Evolutionary conservation across 1,284 basidiomycete species (phyloP).

Genomic region (Apiotrichum veenhuisii): DNA sequence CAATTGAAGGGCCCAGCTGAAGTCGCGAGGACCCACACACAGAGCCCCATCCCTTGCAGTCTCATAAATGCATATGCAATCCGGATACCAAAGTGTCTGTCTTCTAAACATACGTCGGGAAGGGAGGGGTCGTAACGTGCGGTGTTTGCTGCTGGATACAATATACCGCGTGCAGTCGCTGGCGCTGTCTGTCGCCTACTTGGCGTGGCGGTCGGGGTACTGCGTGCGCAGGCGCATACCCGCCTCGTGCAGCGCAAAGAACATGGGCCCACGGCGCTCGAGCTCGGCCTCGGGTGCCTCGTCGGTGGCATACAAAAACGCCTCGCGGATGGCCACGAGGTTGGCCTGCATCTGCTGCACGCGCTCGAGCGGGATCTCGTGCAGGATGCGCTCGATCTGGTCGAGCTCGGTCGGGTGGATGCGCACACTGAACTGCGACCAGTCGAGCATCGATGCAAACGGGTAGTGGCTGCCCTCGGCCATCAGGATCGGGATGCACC

Average conservation of each 20-base stretch:
- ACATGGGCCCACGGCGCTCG: constrained; percentile 47
- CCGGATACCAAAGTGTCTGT: too few relatives aligned
- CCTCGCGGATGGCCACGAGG: constrained; percentile 49
- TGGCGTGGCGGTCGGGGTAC: constrained; percentile 33
- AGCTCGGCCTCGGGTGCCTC: constrained; percentile 44
- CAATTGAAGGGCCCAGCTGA: too few relatives aligned
- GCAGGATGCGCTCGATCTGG: constrained; percentile 49
- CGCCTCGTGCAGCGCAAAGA: constrained; percentile 49
- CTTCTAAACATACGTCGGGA: too few relatives aligned
- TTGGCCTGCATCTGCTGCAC: constrained; percentile 51
- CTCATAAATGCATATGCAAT: too few relatives aligned
- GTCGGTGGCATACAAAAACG: constrained; percentile 51
- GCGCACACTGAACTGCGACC: constrained; percentile 50
- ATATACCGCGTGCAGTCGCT: too few relatives aligned
- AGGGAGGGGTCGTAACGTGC: too few relatives aligned
- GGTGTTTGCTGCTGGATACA: too few relatives aligned
- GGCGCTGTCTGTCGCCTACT: too few relatives aligned
- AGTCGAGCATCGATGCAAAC: constrained; percentile 51
- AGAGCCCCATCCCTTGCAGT: too few relatives aligned
- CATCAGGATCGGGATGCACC: constrained; percentile 53
- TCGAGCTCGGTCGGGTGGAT: constrained; percentile 51
- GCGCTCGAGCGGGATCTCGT: constrained; percentile 42
- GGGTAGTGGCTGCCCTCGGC: constrained; percentile 51
- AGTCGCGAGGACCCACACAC: too few relatives aligned
- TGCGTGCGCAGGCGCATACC: constrained; percentile 45